Evolutionary conservation across 306 rosid species (phyloP), one percentile per base, ranked within the genome.

Genomic region (Dryas drummondii): DNA sequence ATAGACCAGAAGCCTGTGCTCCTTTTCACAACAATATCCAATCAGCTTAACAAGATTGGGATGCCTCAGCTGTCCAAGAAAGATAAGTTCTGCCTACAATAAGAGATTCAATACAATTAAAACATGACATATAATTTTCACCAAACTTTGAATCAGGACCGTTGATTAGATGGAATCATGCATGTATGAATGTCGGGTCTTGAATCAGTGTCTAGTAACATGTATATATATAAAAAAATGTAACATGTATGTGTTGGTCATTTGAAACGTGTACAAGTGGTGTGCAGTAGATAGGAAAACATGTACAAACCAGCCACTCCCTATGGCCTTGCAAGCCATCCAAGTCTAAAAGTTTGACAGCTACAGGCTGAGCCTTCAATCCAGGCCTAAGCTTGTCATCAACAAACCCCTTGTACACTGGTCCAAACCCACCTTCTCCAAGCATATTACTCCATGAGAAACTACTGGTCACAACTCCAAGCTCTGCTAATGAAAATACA

Each of bases 371-470:
- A 72, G 98, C 86, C 83, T 85, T 80, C 89, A 91, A 82, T 17
- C 93, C 88, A 17, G 61, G 82, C 68, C 82, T 85, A 42, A 86
- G 83, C 70, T 82, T 84, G 70, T 88, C 91, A 66, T 84, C 92
- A 63, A 93, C 47, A 63, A 93, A 91, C 1, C 98, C 98, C 40
- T 93, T 93, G 75, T 84, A 87, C 46, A 93, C 98, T 0, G 93
- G 96, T 40, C 97, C 98, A 67, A 93, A 93, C 53, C 98, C 98
- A 0, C 98, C 97, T 75, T 91, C 97, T 19, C 98, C 98, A 6
- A 93, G 84, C 76, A 86, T 49, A 84, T 87, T 89, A 75, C 86
- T 88, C 86, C 91, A 64, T 27, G 92, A 78, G 79, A 93, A 91
- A 61, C 72, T 66, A 68, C 86, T 82, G 5, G 98, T 93, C 44